These are phyloP conservation scores for Flaveria robusta DNA, from an alignment of 129 eudicot genomes.

Conservation along the genomic window DNA sequence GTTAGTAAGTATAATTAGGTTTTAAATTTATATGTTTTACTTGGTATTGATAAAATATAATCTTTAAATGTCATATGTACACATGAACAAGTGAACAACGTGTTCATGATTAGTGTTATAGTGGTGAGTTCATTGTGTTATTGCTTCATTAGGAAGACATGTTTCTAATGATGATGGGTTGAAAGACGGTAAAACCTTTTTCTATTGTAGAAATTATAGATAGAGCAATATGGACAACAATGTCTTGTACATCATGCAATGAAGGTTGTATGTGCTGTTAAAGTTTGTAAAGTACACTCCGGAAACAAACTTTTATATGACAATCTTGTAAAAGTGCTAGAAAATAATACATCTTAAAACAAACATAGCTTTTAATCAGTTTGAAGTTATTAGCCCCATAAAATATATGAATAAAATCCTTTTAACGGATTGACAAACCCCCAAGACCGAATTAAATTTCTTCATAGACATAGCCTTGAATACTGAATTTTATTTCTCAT, in stretches of 20 bases:
- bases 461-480: too few species aligned
- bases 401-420: too few species aligned
- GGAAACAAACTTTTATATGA: background rate
- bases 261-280: constrained; percentile 11
- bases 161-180: constrained; percentile 22
- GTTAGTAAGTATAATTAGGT: too few species aligned
- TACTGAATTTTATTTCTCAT: too few species aligned
- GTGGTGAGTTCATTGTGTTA: constrained; percentile 25
- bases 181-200: constrained; percentile 16
- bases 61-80: background rate
- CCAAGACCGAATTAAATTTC: too few species aligned
- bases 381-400: too few species aligned
- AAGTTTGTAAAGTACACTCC: background rate
- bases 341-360: too few species aligned
- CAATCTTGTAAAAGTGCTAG: background rate
- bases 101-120: constrained; percentile 25
- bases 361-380: too few species aligned
- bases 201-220: background rate
- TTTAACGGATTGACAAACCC: too few species aligned
- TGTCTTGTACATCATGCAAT: constrained; percentile 13
- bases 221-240: background rate
- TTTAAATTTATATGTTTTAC: background rate
- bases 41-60: background rate
- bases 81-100: too few species aligned
- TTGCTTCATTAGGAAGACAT: constrained; percentile 34